Evolutionary conservation across 2,329 filamentous ascomycete species (phyloP).

Genomic region (Bipolaris oryzae): DNA sequence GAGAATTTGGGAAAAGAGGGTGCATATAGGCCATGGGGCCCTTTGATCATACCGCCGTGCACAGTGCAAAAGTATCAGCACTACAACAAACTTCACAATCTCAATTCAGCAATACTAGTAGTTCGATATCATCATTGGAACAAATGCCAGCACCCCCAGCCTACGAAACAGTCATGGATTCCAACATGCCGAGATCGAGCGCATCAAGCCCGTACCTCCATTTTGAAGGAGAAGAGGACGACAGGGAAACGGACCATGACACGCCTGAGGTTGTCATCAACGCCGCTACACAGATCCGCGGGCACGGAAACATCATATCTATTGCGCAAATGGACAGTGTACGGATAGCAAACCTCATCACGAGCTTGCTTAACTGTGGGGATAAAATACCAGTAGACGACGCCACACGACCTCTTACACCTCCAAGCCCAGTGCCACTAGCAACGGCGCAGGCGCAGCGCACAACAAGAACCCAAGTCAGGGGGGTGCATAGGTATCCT

Average conservation of each 20-base stretch:
- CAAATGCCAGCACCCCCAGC: constrained; percentile 39
- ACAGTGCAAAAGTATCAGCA: constrained; percentile 29
- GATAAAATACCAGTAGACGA: background rate
- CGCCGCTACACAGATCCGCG: constrained; percentile 42
- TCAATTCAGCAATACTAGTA: background rate
- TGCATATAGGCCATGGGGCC: constrained; percentile 29
- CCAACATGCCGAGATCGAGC: constrained; percentile 26
- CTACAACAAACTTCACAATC: constrained; percentile 4
- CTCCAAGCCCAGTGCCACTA: constrained; percentile 5
- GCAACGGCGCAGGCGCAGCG: constrained; percentile 8
- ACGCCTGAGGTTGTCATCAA: constrained; percentile 44
- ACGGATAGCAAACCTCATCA: constrained; percentile 36
- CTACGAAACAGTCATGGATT: constrained; percentile 39
- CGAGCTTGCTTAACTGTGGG: constrained; percentile 26
- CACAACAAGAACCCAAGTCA: constrained; percentile 13
- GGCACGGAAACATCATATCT: constrained; percentile 44
- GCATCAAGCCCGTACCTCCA: constrained; percentile 28
- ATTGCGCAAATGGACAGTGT: constrained; percentile 41
- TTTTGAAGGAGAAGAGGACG: constrained; percentile 25
- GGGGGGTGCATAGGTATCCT: constrained; percentile 13
- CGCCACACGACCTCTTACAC: background rate
- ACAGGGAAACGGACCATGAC: constrained; percentile 25
- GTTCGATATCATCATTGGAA: constrained; percentile 8
- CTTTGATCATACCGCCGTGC: constrained; percentile 23
- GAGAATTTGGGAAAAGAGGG: background rate